Percentiles rank a stretch among this genome's conserved stretches.
Evolutionary conservation across 805 yeast species (phyloP).

Genomic region (Schwanniomyces polymorphus): DNA sequence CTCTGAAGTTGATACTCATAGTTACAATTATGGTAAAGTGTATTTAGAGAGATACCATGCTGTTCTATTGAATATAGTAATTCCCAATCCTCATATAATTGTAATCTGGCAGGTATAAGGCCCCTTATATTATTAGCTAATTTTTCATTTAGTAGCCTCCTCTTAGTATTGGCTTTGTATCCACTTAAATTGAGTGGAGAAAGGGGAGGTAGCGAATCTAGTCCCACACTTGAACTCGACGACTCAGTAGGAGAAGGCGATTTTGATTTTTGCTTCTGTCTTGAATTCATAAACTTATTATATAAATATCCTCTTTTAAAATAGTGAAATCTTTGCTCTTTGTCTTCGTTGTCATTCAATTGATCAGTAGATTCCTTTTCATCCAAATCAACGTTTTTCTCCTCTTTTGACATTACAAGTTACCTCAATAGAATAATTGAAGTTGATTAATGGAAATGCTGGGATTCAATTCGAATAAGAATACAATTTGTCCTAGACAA

Average conservation of each 20-base stretch:
- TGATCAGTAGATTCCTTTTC: not conserved
- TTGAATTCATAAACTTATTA: not conserved
- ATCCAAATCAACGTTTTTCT: not conserved
- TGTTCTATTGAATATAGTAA: constrained; percentile 84
- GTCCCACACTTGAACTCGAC: not conserved
- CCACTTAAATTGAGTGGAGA: constrained; percentile 62
- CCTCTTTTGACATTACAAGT: not conserved
- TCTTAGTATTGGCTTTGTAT: constrained; percentile 56
- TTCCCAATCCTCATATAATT: constrained; percentile 75
- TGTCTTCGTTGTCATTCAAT: not conserved
- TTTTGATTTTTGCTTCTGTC: not conserved
- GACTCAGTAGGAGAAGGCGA: constrained; percentile 1
- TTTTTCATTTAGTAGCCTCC: constrained; percentile 55
- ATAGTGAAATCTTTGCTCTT: not conserved
- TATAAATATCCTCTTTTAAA: not conserved
- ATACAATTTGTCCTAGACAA: not conserved
- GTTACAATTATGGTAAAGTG: constrained; percentile 61
- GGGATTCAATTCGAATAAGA: not conserved
- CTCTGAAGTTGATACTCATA: constrained; percentile 40
- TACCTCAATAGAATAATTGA: not conserved
- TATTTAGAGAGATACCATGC: constrained; percentile 83
- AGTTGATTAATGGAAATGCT: not conserved
- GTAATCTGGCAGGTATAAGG: constrained; percentile 76
- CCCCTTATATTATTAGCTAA: constrained; percentile 74
- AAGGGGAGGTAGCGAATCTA: constrained; percentile 40